Base-by-base conservation (phyloP, 257 asterid species). In the Solanum tarijense region DNA sequence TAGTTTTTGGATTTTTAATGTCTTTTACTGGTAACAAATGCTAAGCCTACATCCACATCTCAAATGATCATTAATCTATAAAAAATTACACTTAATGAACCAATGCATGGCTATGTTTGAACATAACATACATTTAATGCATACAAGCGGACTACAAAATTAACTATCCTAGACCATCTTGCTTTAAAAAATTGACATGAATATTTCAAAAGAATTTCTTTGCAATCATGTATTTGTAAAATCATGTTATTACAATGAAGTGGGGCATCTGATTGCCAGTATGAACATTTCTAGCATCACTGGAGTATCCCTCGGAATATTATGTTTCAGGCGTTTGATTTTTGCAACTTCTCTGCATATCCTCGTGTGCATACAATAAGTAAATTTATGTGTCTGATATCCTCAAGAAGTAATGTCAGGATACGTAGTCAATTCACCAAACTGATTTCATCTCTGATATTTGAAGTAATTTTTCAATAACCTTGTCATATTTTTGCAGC, bases 401-500 rank as follows among this genome's bases (percentile, higher is more conserved):
- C 12, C 60, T 39, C n/a, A 4, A 52, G 55, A 78, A 78, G 7
- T 78, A 78, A n/a, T 78, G 60, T 23, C 14, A 12, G 58, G 83
- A 75, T 75, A 39, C 62, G 9, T 78, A 27, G 36, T 78, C 84
- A 41, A 13, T 78, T 78, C 62, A 27, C 36, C 84, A 27, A 25
- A 41, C 36, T 25, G 7, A 78, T 78, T 39, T 76, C 5, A 9
- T 27, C 85, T 79, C 39, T 25, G 85, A 27, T 79, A 43, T 27
- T 79, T 79, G 5, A 25, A 48, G 85, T 79, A 27, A 25, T 14
- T 41, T 43, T 55, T 41, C 25, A 25, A 14, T 25, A 41, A 43
- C 39, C 18, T 25, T 39, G 11, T n/a, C 34, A 12, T 39, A 39
- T 76, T 7, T 78, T 34, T 86, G 83, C 87, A 86, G 95, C 92